A percentile compares a stretch with the other conserved stretches of the same genome.
phyloP scores from a whole-genome alignment of 2,329 filamentous ascomycete species.

The Zymoseptoria passerinii region DNA sequence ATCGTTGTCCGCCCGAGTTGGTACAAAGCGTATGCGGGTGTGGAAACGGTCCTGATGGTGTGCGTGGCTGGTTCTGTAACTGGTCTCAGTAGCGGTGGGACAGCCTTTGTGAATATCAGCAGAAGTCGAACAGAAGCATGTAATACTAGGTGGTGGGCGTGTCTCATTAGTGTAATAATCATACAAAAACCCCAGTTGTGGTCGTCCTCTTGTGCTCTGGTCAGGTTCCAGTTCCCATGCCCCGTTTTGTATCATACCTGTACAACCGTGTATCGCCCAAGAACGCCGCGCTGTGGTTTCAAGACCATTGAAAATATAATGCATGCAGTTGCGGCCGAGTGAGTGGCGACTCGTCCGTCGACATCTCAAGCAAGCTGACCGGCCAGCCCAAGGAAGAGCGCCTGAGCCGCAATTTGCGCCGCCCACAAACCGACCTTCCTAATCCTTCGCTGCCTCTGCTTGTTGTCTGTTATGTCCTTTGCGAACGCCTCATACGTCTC shows the following conservation, averaged over 20 bases:
- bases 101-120: background rate
- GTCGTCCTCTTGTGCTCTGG: background rate
- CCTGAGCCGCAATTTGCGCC: slow-evolving; percentile 82
- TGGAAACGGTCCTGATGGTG: too few species aligned
- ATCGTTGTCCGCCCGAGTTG: background rate
- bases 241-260: background rate
- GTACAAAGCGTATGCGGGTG: background rate
- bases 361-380: slow-evolving; percentile 56
- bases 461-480: slow-evolving; percentile 80
- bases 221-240: background rate
- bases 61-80: background rate
- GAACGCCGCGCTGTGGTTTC: slow-evolving; percentile 3
- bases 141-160: background rate
- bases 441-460: slow-evolving; percentile 74
- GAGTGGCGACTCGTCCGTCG: background rate
- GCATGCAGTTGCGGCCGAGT: background rate
- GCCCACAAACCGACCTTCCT: slow-evolving; percentile 98
- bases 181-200: background rate
- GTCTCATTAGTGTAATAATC: background rate
- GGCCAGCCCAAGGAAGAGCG: slow-evolving; percentile 88
- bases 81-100: background rate
- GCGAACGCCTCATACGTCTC: slow-evolving; percentile 95
- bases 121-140: background rate
- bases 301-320: background rate
- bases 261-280: background rate